phyloP scores from a whole-genome alignment of 2,329 filamentous ascomycete species.

The Didymella pomorum region DNA sequence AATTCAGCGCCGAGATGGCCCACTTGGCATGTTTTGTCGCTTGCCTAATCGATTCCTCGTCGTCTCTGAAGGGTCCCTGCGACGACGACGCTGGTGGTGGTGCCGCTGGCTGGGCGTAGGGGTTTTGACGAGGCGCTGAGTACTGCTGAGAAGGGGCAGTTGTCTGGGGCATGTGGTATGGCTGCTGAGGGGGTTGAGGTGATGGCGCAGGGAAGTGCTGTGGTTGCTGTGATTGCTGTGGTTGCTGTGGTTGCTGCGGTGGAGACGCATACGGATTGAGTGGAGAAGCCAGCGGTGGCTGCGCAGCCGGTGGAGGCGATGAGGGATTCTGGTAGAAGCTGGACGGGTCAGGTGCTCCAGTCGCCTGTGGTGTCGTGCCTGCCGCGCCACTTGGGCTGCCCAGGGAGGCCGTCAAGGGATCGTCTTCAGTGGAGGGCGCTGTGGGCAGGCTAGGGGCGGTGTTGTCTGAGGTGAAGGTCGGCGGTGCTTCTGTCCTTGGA shows the following conservation, averaged over 20 bases:
- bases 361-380: conserved; percentile 27
- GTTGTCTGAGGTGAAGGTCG: conserved; percentile 54
- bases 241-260: conserved; percentile 13
- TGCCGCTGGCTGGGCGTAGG: conserved; percentile 31
- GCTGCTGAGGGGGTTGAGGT: conserved; percentile 22
- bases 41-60: conserved; percentile 74
- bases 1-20: conserved; percentile 96
- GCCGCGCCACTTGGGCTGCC: background rate
- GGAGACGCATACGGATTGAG: conserved; percentile 36
- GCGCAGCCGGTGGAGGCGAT: conserved; percentile 47
- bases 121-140: conserved; percentile 27
- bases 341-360: conserved; percentile 36
- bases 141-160: conserved; percentile 23
- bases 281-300: conserved; percentile 29
- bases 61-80: conserved; percentile 60
- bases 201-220: conserved; percentile 17
- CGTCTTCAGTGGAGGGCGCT: conserved; percentile 43
- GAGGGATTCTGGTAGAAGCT: conserved; percentile 48
- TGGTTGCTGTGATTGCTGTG: conserved; percentile 10
- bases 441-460: conserved; percentile 48
- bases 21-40: conserved; percentile 97
- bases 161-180: conserved; percentile 17
- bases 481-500: conserved; percentile 57
- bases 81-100: conserved; percentile 25
- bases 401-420: conserved; percentile 30